Evolutionary conservation across 768 basidiomycete species (phyloP).

Genomic region (Tylopilus cervinicoccineus): DNA sequence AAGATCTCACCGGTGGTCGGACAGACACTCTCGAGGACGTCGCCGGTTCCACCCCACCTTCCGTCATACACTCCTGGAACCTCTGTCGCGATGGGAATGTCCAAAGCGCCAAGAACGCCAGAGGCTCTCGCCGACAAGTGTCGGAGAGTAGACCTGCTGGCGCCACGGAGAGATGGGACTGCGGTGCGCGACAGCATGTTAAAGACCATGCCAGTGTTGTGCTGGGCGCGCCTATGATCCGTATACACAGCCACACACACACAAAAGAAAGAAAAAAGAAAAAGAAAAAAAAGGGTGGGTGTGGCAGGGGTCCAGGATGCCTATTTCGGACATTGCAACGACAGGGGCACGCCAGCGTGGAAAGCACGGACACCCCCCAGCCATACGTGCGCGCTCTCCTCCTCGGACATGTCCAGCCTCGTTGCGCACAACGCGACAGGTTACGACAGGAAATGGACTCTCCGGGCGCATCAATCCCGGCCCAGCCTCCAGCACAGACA

Average conservation of each 20-base stretch:
- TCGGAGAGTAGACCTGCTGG: slow-evolving; percentile 29
- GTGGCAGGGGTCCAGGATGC: slow-evolving; percentile 19
- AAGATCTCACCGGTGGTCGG: slow-evolving; percentile 86
- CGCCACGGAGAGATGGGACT: slow-evolving; percentile 13
- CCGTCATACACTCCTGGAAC: slow-evolving; percentile 80
- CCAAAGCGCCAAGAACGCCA: slow-evolving; percentile 57
- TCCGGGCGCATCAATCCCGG: slow-evolving; percentile 21
- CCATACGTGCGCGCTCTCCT: too few species aligned
- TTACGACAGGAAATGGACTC: too few species aligned
- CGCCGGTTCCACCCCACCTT: slow-evolving; percentile 73
- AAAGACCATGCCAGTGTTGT: neutral
- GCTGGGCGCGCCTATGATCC: slow-evolving; percentile 9
- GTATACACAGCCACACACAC: slow-evolving; percentile 20
- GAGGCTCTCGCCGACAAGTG: slow-evolving; percentile 69
- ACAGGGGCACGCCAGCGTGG: slow-evolving; percentile 31
- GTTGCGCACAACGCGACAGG: neutral
- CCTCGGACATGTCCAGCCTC: slow-evolving; percentile 19
- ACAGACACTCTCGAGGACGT: slow-evolving; percentile 65
- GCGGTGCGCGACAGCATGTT: slow-evolving; percentile 25
- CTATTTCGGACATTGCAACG: slow-evolving; percentile 20
- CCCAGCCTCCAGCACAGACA: slow-evolving; percentile 12
- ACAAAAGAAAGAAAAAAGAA: too few species aligned
- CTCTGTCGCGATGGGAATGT: slow-evolving; percentile 52
- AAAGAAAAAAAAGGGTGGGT: neutral
- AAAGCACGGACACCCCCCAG: slow-evolving; percentile 19